These are phyloP conservation scores for Trifolium subterraneum DNA, from an alignment of 306 rosid genomes.

Conservation along the genomic window DNA sequence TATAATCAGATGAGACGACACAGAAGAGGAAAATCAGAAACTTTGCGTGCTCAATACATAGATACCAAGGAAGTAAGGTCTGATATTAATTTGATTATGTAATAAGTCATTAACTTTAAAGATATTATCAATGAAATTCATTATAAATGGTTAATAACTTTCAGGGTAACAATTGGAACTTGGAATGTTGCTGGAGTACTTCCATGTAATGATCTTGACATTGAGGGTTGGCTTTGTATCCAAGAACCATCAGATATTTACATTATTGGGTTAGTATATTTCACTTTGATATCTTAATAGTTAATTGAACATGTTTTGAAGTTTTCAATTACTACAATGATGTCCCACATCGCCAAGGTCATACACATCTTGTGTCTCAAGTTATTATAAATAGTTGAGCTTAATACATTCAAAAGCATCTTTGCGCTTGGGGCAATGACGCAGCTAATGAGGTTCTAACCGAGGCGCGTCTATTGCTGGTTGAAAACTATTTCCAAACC, in stretches of 20 bases:
- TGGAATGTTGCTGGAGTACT: conserved; percentile 93
- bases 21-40: conserved; percentile 92
- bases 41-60: conserved; percentile 87
- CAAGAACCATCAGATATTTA: conserved; percentile 78
- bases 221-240: conserved; percentile 80
- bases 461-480: conserved; percentile 16
- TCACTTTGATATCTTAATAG: not conserved
- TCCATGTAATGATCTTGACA: conserved; percentile 77
- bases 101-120: conserved; percentile 12
- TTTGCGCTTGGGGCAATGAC: conserved; percentile 2
- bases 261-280: conserved; percentile 76
- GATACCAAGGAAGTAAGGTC: conserved; percentile 89
- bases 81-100: conserved; percentile 38
- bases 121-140: conserved; percentile 32
- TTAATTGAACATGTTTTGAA: no score
- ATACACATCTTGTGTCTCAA: not conserved
- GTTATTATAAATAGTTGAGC: not conserved
- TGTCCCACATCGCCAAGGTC: not conserved
- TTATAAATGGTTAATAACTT: conserved; percentile 44
- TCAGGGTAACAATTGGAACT: conserved; percentile 77
- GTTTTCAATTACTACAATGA: not conserved
- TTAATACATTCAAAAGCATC: not conserved
- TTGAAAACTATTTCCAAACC: conserved; percentile 3
- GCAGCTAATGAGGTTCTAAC: not conserved
- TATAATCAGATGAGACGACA: conserved; percentile 51